Percentiles rank a stretch among this genome's conserved stretches.
Conservation (phyloP, 2,329 filamentous ascomycete genomes). For the Paecilomyces dactylethromorphus region DNA sequence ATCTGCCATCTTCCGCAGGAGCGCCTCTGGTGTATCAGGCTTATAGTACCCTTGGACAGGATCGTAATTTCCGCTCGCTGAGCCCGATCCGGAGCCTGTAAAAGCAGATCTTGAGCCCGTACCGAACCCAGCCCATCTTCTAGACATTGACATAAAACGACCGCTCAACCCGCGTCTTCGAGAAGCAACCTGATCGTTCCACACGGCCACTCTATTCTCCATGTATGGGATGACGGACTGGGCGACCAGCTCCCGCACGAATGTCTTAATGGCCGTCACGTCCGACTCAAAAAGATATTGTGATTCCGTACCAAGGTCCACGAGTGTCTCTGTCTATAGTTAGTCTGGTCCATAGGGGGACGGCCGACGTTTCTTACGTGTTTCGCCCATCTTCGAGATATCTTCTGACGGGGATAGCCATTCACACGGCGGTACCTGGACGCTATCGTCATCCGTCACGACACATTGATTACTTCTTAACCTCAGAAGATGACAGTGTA, state of each 20-base stretch:
- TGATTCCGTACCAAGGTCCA: constrained; percentile 62
- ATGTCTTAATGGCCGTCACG: constrained; percentile 75
- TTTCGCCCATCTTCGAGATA: constrained; percentile 62
- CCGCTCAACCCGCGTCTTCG: constrained; percentile 81
- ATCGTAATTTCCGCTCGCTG: constrained; percentile 63
- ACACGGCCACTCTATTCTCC: constrained; percentile 83
- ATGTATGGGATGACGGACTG: constrained; percentile 94
- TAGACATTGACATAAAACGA: constrained; percentile 88
- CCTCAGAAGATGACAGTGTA: constrained; percentile 88
- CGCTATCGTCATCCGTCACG: constrained; percentile 85
- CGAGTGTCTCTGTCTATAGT: constrained; percentile 27
- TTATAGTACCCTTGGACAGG: constrained; percentile 70
- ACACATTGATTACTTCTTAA: constrained; percentile 79
- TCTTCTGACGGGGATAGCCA: constrained; percentile 90
- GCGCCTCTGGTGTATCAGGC: constrained; percentile 76
- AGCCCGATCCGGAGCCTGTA: constrained; percentile 38
- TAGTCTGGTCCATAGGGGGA: constrained; percentile 6
- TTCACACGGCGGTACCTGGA: constrained; percentile 71
- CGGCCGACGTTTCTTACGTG: constrained; percentile 37
- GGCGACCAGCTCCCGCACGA: constrained; percentile 89
- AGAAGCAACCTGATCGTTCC: constrained; percentile 97
- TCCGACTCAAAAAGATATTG: constrained; percentile 90
- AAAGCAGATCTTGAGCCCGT: constrained; percentile 55
- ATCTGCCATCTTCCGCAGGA: constrained; percentile 88
- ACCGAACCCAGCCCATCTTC: constrained; percentile 81